phyloP scores from a whole-genome alignment of 805 yeast species.

The Candida railenensis region DNA sequence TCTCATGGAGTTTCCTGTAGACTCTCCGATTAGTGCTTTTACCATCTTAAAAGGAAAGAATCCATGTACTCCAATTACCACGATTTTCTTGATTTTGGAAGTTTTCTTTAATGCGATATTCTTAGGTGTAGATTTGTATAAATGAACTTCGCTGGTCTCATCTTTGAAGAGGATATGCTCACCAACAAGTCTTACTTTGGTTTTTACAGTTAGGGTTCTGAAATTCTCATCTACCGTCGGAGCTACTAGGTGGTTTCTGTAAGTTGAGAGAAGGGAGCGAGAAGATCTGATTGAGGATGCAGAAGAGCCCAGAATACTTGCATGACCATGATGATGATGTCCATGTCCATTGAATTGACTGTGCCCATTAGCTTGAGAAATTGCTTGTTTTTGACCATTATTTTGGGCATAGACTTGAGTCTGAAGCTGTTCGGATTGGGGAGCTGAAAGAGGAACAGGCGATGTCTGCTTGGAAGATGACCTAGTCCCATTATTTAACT shows the following conservation, averaged over 20 bases:
- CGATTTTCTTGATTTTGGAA: slow-evolving; percentile 18
- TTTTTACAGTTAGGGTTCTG: slow-evolving; percentile 21
- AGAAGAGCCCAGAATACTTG: background rate
- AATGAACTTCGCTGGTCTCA: slow-evolving; percentile 23
- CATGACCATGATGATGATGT: background rate
- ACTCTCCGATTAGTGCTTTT: slow-evolving; percentile 32
- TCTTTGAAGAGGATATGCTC: slow-evolving; percentile 21
- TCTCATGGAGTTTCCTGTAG: slow-evolving; percentile 33
- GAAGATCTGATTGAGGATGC: slow-evolving; percentile 2
- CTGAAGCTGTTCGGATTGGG: background rate
- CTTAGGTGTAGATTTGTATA: slow-evolving; percentile 16
- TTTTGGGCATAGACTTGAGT: background rate
- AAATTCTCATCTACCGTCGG: slow-evolving; percentile 24
- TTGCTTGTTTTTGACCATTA: background rate
- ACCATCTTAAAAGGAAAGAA: slow-evolving; percentile 41
- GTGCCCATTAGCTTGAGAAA: background rate
- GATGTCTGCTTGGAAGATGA: background rate
- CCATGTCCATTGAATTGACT: background rate
- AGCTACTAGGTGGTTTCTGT: slow-evolving; percentile 8
- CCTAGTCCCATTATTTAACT: background rate
- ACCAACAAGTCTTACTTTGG: slow-evolving; percentile 21
- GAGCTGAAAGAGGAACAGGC: background rate
- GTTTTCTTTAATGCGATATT: slow-evolving; percentile 11
- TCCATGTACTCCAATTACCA: slow-evolving; percentile 38
- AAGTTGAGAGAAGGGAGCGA: slow-evolving; percentile 1